Conservation (phyloP, 257 asterid genomes). For the Plantago elongata region DNA sequence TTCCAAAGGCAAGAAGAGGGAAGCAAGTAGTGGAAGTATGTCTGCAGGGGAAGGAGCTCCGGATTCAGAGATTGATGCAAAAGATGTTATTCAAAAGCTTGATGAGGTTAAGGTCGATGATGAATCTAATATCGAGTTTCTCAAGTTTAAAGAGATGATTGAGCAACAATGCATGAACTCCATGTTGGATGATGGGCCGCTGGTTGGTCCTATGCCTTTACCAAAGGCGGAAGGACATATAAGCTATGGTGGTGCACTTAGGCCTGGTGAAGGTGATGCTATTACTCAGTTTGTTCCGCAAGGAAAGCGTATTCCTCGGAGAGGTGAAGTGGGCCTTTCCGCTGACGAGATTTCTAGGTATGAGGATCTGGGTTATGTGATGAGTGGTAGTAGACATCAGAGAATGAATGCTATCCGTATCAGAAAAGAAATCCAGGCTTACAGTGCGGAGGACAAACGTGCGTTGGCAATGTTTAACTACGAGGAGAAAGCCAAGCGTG, state of each 20-base stretch:
- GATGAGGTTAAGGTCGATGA: conserved; percentile 35
- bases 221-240: conserved; percentile 94
- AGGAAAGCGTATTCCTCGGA: conserved; percentile 98
- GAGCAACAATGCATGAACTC: conserved; percentile 50
- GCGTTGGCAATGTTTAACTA: conserved; percentile 97
- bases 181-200: conserved; percentile 47
- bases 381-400: conserved; percentile 99
- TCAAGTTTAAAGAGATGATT: conserved; percentile 58
- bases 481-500: conserved; percentile 97
- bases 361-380: conserved; percentile 91
- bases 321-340: conserved; percentile 99
- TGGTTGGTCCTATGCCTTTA: conserved; percentile 91
- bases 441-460: conserved; percentile 95
- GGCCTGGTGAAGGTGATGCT: conserved; percentile 99
- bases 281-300: conserved; percentile 98
- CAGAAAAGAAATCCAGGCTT: conserved; percentile 94
- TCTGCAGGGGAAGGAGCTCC: conserved; percentile 20
- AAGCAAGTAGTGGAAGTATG: conserved; percentile 30
- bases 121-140: conserved; percentile 45
- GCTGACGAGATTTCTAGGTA: conserved; percentile 92
- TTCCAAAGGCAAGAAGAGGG: conserved; percentile 46
- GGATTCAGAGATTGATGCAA: conserved; percentile 16
- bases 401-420: conserved; percentile 99
- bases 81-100: conserved; percentile 22
- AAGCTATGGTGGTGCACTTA: conserved; percentile 97